A percentile compares a stretch with the other conserved stretches of the same genome.
phyloP scores from a whole-genome alignment of 2,329 filamentous ascomycete species.

The Curvularia sp. region DNA sequence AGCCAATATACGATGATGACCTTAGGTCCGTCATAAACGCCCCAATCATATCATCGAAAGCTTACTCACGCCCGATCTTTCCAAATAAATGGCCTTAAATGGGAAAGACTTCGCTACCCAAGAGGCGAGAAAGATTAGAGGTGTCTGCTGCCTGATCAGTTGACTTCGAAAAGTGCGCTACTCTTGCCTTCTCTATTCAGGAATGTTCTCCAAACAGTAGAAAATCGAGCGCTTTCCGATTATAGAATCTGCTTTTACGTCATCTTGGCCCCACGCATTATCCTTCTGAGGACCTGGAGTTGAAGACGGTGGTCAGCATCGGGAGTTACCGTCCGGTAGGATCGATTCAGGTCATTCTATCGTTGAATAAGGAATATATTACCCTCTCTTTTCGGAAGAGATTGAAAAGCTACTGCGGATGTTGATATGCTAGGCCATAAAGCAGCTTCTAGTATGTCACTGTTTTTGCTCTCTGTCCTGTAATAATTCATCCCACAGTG shows the following conservation, averaged over 20 bases:
- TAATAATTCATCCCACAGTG: background rate
- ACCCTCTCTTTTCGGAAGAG: background rate
- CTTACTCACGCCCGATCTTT: background rate
- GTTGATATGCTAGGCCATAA: background rate
- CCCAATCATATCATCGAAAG: background rate
- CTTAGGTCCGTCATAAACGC: background rate
- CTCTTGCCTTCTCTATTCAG: background rate
- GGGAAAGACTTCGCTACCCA: background rate
- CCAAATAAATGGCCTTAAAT: background rate
- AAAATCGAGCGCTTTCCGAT: background rate
- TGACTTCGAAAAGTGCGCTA: background rate
- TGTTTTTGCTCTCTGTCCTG: background rate
- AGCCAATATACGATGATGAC: conserved; percentile 4
- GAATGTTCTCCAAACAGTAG: background rate
- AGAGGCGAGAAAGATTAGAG: background rate
- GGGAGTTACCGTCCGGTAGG: background rate
- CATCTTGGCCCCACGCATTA: background rate
- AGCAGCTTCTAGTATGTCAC: background rate
- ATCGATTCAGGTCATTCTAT: background rate
- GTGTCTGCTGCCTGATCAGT: background rate
- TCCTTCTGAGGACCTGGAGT: background rate
- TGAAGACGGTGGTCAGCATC: background rate
- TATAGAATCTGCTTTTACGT: background rate
- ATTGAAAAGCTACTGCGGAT: background rate
- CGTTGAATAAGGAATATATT: background rate